Evolutionary conservation across 257 asterid genomes (phyloP).

Genomic region (Solanum gracilifrons): DNA sequence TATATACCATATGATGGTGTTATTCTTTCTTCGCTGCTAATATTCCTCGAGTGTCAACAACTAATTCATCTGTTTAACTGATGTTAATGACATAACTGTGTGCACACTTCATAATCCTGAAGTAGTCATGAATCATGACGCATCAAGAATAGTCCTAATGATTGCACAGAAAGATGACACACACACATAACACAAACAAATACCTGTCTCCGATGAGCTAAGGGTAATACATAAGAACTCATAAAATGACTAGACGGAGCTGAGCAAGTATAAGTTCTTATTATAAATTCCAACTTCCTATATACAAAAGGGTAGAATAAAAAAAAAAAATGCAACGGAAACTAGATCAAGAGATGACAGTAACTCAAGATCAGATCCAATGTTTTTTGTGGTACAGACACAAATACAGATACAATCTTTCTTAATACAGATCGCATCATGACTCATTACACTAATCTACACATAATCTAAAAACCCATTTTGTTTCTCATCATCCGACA

Average conservation of each 20-base stretch:
- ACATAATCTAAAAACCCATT: background rate
- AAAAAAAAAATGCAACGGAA: background rate
- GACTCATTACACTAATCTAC: conserved; percentile 3
- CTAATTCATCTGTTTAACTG: background rate
- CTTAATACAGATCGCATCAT: conserved; percentile 5
- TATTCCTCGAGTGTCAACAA: background rate
- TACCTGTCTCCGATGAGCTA: background rate
- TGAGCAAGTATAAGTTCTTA: background rate
- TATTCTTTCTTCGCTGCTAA: background rate
- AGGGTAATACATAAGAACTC: background rate
- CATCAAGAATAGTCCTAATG: background rate
- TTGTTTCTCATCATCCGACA: background rate
- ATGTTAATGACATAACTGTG: background rate
- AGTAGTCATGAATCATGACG: background rate
- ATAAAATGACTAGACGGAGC: background rate
- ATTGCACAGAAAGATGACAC: background rate
- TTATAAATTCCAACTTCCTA: background rate
- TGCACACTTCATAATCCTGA: background rate
- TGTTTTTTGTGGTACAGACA: background rate
- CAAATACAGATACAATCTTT: conserved; percentile 4
- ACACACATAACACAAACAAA: background rate
- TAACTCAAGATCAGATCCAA: conserved; percentile 1
- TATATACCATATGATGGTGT: background rate
- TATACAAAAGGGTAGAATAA: background rate
- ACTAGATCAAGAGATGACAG: background rate